phyloP scores from a whole-genome alignment of 2,329 filamentous ascomycete species.

The Orbilia ellipsospora region DNA sequence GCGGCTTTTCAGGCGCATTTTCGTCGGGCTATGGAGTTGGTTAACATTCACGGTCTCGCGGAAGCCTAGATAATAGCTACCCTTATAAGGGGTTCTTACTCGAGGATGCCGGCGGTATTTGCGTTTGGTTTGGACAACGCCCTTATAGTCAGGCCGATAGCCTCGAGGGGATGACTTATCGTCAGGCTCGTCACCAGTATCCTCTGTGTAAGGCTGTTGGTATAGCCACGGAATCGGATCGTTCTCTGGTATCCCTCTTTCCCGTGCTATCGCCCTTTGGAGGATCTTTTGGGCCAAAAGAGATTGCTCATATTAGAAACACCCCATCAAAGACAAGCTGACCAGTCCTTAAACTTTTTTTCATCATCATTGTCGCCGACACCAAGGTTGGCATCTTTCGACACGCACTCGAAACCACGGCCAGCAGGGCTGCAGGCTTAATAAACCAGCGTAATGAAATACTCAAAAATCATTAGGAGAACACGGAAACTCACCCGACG shows the following conservation, averaged over 20 bases:
- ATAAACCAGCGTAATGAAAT: slow-evolving; percentile 36
- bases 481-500: slow-evolving; percentile 71
- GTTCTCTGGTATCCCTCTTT: slow-evolving; percentile 71
- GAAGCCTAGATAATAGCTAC: slow-evolving; percentile 51
- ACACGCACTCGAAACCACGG: slow-evolving; percentile 24
- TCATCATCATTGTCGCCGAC: neutral
- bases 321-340: neutral
- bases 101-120: slow-evolving; percentile 84
- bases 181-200: slow-evolving; percentile 70
- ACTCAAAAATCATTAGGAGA: slow-evolving; percentile 30
- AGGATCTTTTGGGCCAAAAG: slow-evolving; percentile 70
- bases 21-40: slow-evolving; percentile 72
- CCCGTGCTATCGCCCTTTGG: slow-evolving; percentile 83
- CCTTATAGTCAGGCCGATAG: slow-evolving; percentile 65
- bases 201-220: slow-evolving; percentile 60
- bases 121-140: slow-evolving; percentile 70
- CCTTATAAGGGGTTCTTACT: slow-evolving; percentile 63
- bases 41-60: slow-evolving; percentile 4
- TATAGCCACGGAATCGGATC: slow-evolving; percentile 60
- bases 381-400: neutral
- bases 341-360: neutral
- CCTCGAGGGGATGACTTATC: slow-evolving; percentile 66
- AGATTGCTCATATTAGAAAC: slow-evolving; percentile 22
- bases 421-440: slow-evolving; percentile 33
- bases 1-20: slow-evolving; percentile 80